phyloP scores from a whole-genome alignment of 495 filamentous ascomycete genomes.

The Lichenothelia convexa region DNA sequence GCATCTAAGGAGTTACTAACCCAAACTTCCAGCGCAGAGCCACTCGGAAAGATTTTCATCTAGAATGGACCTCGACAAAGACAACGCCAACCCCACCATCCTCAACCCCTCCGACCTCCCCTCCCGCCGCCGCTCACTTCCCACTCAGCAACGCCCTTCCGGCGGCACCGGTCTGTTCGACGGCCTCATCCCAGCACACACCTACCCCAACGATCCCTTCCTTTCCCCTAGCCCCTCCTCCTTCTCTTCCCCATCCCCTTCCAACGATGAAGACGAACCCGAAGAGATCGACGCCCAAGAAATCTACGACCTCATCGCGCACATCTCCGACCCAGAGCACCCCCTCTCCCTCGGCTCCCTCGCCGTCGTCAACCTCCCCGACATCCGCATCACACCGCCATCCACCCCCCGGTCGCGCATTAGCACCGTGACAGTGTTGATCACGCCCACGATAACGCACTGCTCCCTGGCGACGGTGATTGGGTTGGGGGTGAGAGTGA shows the following conservation, averaged over 20 bases:
- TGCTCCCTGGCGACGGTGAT: conserved; percentile 94
- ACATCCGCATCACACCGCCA: conserved; percentile 59
- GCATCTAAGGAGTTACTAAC: no score
- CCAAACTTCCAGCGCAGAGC: no score
- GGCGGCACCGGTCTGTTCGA: conserved; percentile 28
- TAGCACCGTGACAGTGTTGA: conserved; percentile 43
- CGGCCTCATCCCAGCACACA: conserved; percentile 24
- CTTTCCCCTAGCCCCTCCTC: conserved; percentile 17
- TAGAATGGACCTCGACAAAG: conserved; percentile 32
- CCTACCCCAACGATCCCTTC: conserved; percentile 37
- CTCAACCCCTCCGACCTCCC: conserved; percentile 80
- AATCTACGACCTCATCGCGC: conserved; percentile 85
- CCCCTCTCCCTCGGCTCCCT: conserved; percentile 82
- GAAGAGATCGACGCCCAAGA: conserved; percentile 93
- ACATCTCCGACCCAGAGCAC: conserved; percentile 91
- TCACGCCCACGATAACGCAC: conserved; percentile 96
- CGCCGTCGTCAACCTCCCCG: conserved; percentile 81
- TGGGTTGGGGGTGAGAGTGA: conserved; percentile 77
- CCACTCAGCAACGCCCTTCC: conserved; percentile 24
- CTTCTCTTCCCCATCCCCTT: conserved; percentile 25
- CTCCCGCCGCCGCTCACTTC: conserved; percentile 36
- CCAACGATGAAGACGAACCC: conserved; percentile 41
- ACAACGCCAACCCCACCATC: conserved; percentile 92
- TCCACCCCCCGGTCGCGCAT: conserved; percentile 22
- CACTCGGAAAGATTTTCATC: no score